Conservation (phyloP, 345 rosid species). For the Syzygium grande region DNA sequence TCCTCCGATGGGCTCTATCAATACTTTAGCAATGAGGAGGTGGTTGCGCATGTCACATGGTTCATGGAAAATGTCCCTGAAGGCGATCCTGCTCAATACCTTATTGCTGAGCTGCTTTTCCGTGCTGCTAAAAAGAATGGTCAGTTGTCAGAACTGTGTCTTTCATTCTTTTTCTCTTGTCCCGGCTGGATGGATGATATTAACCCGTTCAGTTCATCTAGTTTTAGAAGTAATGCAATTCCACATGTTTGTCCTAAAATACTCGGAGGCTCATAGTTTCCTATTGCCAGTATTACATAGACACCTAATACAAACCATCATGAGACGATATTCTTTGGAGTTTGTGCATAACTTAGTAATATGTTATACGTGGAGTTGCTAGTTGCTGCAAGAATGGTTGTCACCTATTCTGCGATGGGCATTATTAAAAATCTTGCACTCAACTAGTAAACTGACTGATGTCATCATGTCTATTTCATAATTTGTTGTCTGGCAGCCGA, state of each 20-base stretch:
- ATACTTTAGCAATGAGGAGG: constrained; percentile 93
- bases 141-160: constrained; percentile 11
- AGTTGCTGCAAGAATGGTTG: not conserved
- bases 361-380: not conserved
- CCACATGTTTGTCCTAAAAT: not conserved
- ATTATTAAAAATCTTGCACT: not conserved
- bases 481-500: not conserved
- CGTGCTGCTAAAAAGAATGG: constrained; percentile 98
- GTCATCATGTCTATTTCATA: not conserved
- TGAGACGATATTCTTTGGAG: not conserved
- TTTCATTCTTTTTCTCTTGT: not conserved
- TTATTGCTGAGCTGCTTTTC: constrained; percentile 81
- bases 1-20: constrained; percentile 94
- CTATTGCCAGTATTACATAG: not conserved
- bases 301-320: not conserved
- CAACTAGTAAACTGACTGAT: not conserved
- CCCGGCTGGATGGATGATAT: not conserved
- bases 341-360: not conserved
- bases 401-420: not conserved
- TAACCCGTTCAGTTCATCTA: not conserved
- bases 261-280: not conserved
- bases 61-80: constrained; percentile 94
- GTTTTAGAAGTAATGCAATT: not conserved
- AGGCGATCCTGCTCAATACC: constrained; percentile 97
- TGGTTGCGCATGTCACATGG: constrained; percentile 94